Evolutionary conservation across 805 yeast species (phyloP).

Genomic region (Saccharomycopsis malanga): DNA sequence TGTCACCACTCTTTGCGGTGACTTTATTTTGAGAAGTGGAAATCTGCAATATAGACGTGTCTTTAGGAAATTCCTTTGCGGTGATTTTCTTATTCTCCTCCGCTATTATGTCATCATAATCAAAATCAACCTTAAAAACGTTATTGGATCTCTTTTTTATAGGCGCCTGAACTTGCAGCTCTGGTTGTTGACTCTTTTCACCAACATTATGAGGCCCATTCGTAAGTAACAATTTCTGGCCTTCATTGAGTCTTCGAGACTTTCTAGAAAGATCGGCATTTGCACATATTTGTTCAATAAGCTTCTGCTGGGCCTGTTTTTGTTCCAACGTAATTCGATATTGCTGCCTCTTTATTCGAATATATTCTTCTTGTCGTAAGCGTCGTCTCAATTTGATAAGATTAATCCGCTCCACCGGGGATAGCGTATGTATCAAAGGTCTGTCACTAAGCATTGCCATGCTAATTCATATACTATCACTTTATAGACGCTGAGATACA

Average conservation of each 20-base stretch:
- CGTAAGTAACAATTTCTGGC: background rate
- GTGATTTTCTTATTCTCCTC: constrained; percentile 13
- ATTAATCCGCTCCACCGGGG: constrained; percentile 15
- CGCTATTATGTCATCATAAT: constrained; percentile 15
- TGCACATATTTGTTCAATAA: constrained; percentile 11
- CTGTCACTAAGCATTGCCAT: constrained; percentile 4
- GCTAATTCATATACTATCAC: too few species aligned
- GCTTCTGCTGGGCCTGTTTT: background rate
- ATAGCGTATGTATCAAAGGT: constrained; percentile 5
- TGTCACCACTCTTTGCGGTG: constrained; percentile 1
- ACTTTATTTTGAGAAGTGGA: background rate
- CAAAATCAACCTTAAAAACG: constrained; percentile 6
- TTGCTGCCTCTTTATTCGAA: constrained; percentile 4
- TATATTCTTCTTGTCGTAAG: constrained; percentile 12
- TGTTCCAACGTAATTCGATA: background rate
- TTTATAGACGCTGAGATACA: too few species aligned
- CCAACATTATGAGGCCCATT: background rate
- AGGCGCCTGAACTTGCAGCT: too few species aligned
- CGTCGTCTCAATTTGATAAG: constrained; percentile 6
- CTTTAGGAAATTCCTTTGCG: constrained; percentile 1
- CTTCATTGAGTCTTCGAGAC: background rate
- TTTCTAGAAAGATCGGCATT: constrained; percentile 3
- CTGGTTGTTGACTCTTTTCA: background rate
- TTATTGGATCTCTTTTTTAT: background rate
- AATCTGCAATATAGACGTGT: background rate